Base-by-base conservation (phyloP, 2,329 filamentous ascomycete species). In the Paracorniculantispora psalliotae region DNA sequence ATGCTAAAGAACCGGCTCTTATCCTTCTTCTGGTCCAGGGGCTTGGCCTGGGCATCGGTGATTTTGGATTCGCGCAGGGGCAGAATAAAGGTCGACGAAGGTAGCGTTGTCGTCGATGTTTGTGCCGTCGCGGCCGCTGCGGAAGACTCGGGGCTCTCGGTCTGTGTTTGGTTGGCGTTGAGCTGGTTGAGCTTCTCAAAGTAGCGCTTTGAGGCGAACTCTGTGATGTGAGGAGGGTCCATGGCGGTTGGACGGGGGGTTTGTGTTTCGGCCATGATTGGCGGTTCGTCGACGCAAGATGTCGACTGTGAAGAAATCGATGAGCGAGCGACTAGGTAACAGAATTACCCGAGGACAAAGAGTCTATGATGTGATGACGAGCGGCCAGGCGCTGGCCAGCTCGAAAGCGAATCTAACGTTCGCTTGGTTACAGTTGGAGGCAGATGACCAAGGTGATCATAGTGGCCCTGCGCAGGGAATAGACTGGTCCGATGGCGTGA, bases 131-230 rank as follows among this genome's bases (percentile, higher is more conserved):
- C 23, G 60, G 51, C 13, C 61, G 62, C 47, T 63, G 64, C 19
- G 67, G 69, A 30, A 47, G 56, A 59, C 21, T 37, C 39, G 21
- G 39, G 35, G 17, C 26, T 46, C 23, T 64, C 63, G 67, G 59
- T 75, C 64, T 78, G 77, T 19, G 73, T 74, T 63, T 72, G 76
- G 30, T 80, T 73, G 68, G 76, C 78, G 69, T 73, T 81, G 65
- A 75, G 78, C 72, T 84, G 81, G 59, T 75, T 78, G 61, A 87
- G 71, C 72, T 88, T 88, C 57, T 80, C 79, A 64, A 86, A 84
- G 68, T 85, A 88, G 63, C 81, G 81, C 71, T 82, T 77, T 47
- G 85, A 88, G 62, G 83, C 85, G 72, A 88, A 88, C 70, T 88
- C 85, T 61, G 84, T 86, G 62, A 85, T 78, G 63, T 86, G 84